Evolutionary conservation across 148 eudicot genomes (phyloP).

Genomic region (Chenopodium quinoa): DNA sequence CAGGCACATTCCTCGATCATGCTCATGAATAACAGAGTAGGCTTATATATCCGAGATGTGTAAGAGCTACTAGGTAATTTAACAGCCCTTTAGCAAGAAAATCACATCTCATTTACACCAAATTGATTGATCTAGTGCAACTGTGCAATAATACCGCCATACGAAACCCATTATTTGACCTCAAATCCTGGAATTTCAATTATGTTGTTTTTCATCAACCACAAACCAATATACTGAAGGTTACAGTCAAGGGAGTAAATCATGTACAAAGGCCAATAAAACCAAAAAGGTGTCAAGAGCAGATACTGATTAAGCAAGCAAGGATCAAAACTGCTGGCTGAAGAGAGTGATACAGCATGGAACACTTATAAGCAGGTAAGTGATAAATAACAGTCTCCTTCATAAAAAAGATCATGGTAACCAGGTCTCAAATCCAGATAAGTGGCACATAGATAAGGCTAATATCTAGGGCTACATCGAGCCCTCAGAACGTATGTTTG

Average conservation of each 20-base stretch:
- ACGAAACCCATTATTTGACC: neutral
- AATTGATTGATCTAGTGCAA: neutral
- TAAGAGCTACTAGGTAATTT: neutral
- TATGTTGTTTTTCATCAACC: neutral
- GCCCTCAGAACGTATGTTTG: neutral
- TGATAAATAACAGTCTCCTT: neutral
- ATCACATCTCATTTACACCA: neutral
- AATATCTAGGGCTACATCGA: no score
- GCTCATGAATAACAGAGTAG: neutral
- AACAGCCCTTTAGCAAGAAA: neutral
- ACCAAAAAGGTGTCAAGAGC: neutral
- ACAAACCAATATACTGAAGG: neutral
- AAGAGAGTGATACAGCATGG: neutral
- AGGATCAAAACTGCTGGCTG: neutral
- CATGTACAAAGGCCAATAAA: neutral
- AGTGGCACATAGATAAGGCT: neutral
- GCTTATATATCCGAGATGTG: neutral
- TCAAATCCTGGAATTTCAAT: neutral
- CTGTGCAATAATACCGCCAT: neutral
- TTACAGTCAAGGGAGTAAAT: neutral
- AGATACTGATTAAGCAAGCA: neutral
- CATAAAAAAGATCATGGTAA: neutral
- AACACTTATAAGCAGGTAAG: neutral
- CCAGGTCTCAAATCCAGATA: neutral
- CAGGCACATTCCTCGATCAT: neutral